A percentile compares a stretch with the other conserved stretches of the same genome.
Conservation (phyloP, 345 rosid genomes). For the Brassica juncea region DNA sequence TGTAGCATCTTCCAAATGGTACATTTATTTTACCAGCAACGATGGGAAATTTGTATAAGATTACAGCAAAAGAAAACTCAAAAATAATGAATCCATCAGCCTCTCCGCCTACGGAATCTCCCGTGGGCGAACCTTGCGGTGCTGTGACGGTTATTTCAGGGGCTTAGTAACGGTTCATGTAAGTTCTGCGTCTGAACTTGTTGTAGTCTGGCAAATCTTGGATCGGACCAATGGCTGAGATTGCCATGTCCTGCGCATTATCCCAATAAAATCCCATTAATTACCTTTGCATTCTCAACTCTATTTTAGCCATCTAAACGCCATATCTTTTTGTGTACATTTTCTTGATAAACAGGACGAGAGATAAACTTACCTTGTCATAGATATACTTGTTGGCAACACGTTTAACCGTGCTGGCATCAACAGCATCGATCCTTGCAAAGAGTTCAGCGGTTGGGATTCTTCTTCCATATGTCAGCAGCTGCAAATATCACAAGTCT, state of each 20-base stretch:
- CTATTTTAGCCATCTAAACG: background rate
- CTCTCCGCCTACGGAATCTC: background rate
- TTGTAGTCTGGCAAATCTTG: conserved; percentile 88
- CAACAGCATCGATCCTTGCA: conserved; percentile 96
- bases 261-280: background rate
- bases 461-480: conserved; percentile 95
- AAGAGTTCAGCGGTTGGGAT: conserved; percentile 84
- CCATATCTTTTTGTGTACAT: too few relatives aligned
- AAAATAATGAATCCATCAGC: conserved; percentile 35
- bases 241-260: conserved; percentile 77
- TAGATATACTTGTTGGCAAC: conserved; percentile 87
- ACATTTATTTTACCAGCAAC: conserved; percentile 36
- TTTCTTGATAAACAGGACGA: background rate
- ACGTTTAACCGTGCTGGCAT: conserved; percentile 78
- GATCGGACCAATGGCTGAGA: conserved; percentile 95
- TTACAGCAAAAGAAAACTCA: conserved; percentile 22
- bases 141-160: conserved; percentile 8
- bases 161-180: conserved; percentile 84
- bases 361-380: conserved; percentile 62
- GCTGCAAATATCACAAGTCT: conserved; percentile 48
- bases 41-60: conserved; percentile 27
- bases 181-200: conserved; percentile 99
- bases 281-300: background rate
- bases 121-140: background rate
- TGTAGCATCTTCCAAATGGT: conserved; percentile 21